Percentiles rank a stretch among this genome's conserved stretches.
These are phyloP conservation scores for Berkeleyomyces rouxiae DNA, from an alignment of 2,329 filamentous ascomycete species.

Conservation along the genomic window DNA sequence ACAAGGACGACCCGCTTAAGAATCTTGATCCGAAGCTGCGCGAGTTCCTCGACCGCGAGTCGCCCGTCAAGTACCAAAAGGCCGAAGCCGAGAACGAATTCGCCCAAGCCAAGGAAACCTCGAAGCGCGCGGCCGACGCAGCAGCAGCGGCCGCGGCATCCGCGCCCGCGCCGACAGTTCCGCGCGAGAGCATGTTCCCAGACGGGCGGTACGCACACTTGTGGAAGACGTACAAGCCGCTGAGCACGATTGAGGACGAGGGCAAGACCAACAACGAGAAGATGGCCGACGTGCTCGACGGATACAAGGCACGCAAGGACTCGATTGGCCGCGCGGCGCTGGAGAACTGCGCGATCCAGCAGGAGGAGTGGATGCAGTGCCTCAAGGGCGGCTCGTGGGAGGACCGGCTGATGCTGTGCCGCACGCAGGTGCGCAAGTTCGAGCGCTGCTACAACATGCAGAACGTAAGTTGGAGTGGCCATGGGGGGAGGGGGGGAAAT, in stretches of 20 bases:
- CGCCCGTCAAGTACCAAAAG: constrained; percentile 49
- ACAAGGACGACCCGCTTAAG: constrained; percentile 40
- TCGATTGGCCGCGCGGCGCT: constrained; percentile 66
- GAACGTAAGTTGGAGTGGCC: constrained; percentile 34
- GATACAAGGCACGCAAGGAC: constrained; percentile 66
- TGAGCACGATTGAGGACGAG: constrained; percentile 49
- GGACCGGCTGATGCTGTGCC: constrained; percentile 64
- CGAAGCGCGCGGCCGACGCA: constrained; percentile 16
- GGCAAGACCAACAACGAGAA: constrained; percentile 64
- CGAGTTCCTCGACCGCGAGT: constrained; percentile 71
- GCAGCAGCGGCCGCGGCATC: constrained; percentile 3
- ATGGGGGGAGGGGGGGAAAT: no score
- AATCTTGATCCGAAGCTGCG: constrained; percentile 70
- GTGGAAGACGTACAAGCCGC: constrained; percentile 80
- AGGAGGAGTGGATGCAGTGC: constrained; percentile 68
- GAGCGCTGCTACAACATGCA: constrained; percentile 84
- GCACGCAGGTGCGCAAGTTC: constrained; percentile 57
- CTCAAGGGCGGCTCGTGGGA: constrained; percentile 54
- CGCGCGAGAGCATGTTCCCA: constrained; percentile 35
- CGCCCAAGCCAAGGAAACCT: constrained; percentile 3
- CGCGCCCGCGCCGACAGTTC: constrained; percentile 22
- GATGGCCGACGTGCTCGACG: constrained; percentile 62
- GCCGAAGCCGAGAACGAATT: constrained; percentile 17
- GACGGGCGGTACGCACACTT: constrained; percentile 62
- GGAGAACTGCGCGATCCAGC: constrained; percentile 85